Percentiles rank a stretch among this genome's conserved stretches.
Conservation (phyloP, 2,329 filamentous ascomycete species). For the Daldinia eschscholtzii region DNA sequence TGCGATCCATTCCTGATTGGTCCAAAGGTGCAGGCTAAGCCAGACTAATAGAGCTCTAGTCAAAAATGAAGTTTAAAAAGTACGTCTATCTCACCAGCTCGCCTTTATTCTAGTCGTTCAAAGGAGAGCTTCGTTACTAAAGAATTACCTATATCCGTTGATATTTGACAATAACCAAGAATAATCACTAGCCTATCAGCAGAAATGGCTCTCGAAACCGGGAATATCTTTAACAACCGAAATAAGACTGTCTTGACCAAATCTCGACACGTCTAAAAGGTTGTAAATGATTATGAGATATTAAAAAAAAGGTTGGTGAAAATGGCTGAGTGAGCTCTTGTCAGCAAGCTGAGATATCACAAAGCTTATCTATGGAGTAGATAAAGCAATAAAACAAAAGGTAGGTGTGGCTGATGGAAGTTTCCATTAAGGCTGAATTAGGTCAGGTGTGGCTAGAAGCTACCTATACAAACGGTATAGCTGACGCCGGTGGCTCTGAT, state of each 20-base stretch:
- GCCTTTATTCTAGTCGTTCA: neutral
- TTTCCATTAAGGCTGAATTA: constrained; percentile 1
- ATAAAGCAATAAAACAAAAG: neutral
- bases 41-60: constrained; percentile 15
- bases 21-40: constrained; percentile 5
- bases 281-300: neutral
- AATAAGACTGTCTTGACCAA: neutral
- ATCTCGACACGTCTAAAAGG: neutral
- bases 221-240: neutral
- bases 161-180: neutral
- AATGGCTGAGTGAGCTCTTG: constrained; percentile 3
- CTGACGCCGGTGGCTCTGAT: constrained; percentile 18
- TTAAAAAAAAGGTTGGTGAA: neutral
- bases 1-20: constrained; percentile 51
- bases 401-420: constrained; percentile 5
- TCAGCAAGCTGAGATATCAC: constrained; percentile 1
- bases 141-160: neutral
- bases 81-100: neutral
- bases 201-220: neutral
- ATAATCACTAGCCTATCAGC: neutral
- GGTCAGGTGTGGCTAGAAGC: constrained; percentile 1
- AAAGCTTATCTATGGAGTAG: neutral
- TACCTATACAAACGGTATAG: neutral
- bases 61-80: constrained; percentile 4
- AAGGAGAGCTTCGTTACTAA: constrained; percentile 19